Base-by-base conservation (phyloP, 441 rosid genomes). In the Bruguiera hainesii region DNA sequence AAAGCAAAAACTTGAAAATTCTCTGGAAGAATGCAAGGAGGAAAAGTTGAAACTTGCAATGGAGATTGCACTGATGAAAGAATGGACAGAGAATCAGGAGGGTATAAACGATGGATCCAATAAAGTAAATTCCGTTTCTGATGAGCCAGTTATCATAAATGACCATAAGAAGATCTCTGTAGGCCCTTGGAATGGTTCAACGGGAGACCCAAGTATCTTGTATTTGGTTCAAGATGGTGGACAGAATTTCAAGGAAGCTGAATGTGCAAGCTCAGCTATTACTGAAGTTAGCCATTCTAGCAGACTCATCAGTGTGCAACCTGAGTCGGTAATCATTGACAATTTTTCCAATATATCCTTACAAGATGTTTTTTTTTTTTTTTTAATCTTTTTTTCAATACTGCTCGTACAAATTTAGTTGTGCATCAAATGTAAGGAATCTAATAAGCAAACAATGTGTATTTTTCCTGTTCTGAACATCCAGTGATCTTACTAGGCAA, bases 1-100 rank as follows among this genome's bases (percentile, higher is more conserved):
- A 79, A 93, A 96, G 67, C 77, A 87, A 70, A 89, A 78, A 64
- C 89, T 96, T 73, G 93, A 96, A 86, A 83, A 78, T 73, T 77
- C 75, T 70, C 72, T 92, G 74, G 82, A 75, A 60, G 88, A 90
- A 68, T 84, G 89, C 79, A 74, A 75, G 1, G 85, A 85, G 75
- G 96, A 84, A 73, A 96, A 79, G 66, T 73, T 70, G 64, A 83
- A 72, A 71, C 68, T 95, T 71, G 79, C 81, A 25, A 73, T 67
- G 63, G 98, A 96, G 70, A 84, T 90, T 52, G 67, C 69, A 65
- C 70, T 66, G 71, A 77, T 75, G 77, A 89, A 82, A 82, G 83
- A 82, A 75, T 28, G 75, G 66, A 78, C 82, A 10, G 85, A 81
- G 74, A 71, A 74, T 61, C 79, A 64, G 68, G 80, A 63, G 71